Percentiles rank a stretch among this genome's conserved stretches.
phyloP scores from a whole-genome alignment of 192 early-diverging fungal species.

The Coemansia sp. region DNA sequence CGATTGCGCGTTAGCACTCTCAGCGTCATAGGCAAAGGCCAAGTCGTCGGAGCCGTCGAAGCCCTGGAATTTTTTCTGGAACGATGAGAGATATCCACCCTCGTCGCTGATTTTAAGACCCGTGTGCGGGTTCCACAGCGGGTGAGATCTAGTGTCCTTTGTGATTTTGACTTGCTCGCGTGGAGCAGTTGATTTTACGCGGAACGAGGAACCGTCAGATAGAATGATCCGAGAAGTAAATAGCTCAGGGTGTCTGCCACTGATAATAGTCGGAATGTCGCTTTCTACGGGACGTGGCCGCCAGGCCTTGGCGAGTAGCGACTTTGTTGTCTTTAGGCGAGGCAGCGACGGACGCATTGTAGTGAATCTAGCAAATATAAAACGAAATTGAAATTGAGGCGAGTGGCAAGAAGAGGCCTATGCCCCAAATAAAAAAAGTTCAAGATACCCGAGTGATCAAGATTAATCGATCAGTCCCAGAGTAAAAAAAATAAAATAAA shows the following conservation, averaged over 20 bases:
- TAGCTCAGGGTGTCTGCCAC: slow-evolving; percentile 60
- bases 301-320: slow-evolving; percentile 41
- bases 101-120: slow-evolving; percentile 66
- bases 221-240: slow-evolving; percentile 84
- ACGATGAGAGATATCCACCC: slow-evolving; percentile 77
- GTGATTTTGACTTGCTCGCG: slow-evolving; percentile 80
- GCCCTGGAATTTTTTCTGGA: slow-evolving; percentile 77
- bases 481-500: slow-evolving; percentile 2
- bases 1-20: slow-evolving; percentile 9
- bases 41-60: slow-evolving; percentile 56
- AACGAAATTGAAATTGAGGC: neutral
- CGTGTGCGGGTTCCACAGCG: slow-evolving; percentile 86
- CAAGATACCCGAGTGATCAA: neutral
- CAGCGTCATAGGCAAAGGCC: slow-evolving; percentile 24
- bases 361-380: neutral
- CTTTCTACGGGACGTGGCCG: slow-evolving; percentile 33
- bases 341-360: slow-evolving; percentile 32
- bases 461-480: neutral
- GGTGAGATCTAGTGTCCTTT: slow-evolving; percentile 91
- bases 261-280: neutral
- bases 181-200: slow-evolving; percentile 80
- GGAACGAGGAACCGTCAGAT: slow-evolving; percentile 86
- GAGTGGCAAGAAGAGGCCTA: neutral
- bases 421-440: neutral
- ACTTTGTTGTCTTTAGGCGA: slow-evolving; percentile 26